Evolutionary conservation across 2,329 filamentous ascomycete species (phyloP).

Genomic region (Tolypocladium amazonense): DNA sequence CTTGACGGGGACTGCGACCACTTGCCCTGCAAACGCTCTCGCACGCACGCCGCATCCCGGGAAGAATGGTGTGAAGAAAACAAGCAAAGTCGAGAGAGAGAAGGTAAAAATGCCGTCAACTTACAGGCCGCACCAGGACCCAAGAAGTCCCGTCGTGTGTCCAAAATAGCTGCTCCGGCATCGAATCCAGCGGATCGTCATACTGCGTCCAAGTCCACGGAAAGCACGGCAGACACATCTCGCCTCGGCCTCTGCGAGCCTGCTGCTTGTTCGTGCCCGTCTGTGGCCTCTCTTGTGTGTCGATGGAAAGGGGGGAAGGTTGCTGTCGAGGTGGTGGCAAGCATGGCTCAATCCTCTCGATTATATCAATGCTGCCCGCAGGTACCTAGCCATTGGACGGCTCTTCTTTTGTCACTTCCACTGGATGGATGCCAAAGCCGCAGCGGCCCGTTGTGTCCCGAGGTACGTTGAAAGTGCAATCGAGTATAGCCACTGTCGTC

Average conservation of each 20-base stretch:
- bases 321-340: background rate
- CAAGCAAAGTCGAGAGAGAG: too few relatives aligned
- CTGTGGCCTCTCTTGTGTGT: background rate
- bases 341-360: background rate
- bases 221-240: slow-evolving; percentile 43
- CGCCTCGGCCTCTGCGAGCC: background rate
- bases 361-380: background rate
- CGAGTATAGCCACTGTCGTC: background rate
- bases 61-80: background rate
- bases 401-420: too few relatives aligned
- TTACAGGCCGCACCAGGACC: slow-evolving; percentile 28
- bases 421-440: background rate
- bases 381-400: background rate
- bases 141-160: slow-evolving; percentile 22
- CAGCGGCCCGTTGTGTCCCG: background rate
- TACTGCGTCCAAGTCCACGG: slow-evolving; percentile 38
- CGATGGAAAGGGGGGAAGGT: background rate
- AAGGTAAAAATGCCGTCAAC: slow-evolving; percentile 7
- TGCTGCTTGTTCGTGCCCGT: background rate
- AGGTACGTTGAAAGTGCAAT: background rate
- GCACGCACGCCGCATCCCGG: background rate
- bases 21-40: background rate
- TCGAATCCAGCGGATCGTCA: slow-evolving; percentile 24
- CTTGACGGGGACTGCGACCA: background rate
- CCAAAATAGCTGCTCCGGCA: slow-evolving; percentile 32